Evolutionary conservation across 1,284 basidiomycete genomes (phyloP).

Genomic region (Violaceomyces palustris): DNA sequence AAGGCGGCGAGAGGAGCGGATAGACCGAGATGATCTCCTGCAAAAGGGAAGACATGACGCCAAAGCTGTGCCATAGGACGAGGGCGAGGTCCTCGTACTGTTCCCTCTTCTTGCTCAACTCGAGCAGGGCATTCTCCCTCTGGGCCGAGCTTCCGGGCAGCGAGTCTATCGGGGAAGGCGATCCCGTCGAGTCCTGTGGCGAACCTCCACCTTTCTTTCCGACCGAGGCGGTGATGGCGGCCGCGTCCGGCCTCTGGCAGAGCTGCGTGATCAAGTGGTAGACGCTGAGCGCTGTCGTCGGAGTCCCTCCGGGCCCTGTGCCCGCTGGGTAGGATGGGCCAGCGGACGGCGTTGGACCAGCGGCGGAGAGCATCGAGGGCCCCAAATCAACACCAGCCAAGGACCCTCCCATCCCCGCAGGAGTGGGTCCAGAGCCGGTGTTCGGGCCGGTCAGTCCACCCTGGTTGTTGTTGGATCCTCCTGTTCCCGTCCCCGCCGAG

Average conservation of each 20-base stretch:
- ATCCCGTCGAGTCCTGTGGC: too few relatives aligned
- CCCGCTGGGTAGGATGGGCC: conserved; percentile 40
- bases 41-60: conserved; percentile 95
- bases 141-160: conserved; percentile 42
- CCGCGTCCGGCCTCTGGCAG: conserved; percentile 47
- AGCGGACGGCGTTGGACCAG: conserved; percentile 38
- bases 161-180: conserved; percentile 16
- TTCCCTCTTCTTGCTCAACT: conserved; percentile 97
- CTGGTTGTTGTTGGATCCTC: too few relatives aligned
- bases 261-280: conserved; percentile 51
- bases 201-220: conserved; percentile 7
- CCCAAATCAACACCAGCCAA: conserved; percentile 35
- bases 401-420: conserved; percentile 34
- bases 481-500: too few relatives aligned
- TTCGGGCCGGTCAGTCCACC: too few relatives aligned
- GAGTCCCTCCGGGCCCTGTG: conserved; percentile 42
- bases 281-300: conserved; percentile 48
- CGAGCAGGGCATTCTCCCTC: conserved; percentile 59
- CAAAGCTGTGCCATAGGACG: conserved; percentile 98
- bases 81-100: conserved; percentile 98
- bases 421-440: conserved; percentile 10
- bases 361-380: conserved; percentile 41
- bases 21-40: conserved; percentile 99
- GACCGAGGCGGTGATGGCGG: conserved; percentile 3
- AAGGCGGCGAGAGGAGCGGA: conserved; percentile 88